phyloP scores from a whole-genome alignment of 2,329 filamentous ascomycete species.

The Diaporthe aspalathi region DNA sequence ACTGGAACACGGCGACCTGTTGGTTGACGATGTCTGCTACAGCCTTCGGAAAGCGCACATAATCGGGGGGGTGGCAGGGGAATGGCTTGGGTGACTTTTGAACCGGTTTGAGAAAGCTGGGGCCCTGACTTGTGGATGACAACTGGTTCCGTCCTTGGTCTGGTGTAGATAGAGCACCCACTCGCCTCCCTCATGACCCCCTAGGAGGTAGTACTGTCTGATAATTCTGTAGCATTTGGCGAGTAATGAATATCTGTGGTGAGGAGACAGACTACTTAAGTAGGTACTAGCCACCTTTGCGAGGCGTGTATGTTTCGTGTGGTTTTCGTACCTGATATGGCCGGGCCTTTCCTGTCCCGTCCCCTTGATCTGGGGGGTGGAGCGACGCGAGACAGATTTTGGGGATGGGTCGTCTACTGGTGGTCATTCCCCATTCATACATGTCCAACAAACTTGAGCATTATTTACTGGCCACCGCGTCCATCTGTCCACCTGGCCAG shows the following conservation, averaged over 20 bases:
- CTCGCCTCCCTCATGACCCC: neutral
- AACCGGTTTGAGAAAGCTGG: conserved; percentile 7
- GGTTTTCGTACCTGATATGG: neutral
- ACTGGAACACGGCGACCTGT: neutral
- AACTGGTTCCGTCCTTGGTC: neutral
- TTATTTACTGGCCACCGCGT: too few species aligned
- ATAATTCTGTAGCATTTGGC: conserved; percentile 18
- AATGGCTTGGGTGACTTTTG: neutral
- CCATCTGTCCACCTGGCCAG: too few species aligned
- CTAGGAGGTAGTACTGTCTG: conserved; percentile 6
- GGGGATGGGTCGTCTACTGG: neutral
- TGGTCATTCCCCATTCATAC: neutral
- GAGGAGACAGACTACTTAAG: neutral
- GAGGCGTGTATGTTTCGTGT: too few species aligned
- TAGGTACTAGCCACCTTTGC: neutral
- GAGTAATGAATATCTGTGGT: conserved; percentile 17
- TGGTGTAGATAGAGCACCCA: neutral
- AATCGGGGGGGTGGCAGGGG: neutral
- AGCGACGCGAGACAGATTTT: neutral
- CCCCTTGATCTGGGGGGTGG: neutral
- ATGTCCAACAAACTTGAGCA: too few species aligned
- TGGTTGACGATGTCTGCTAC: conserved; percentile 8
- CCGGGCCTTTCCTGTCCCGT: neutral
- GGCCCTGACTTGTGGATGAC: neutral
- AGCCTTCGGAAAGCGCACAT: neutral